phyloP scores from a whole-genome alignment of 2,329 filamentous ascomycete genomes.

The Chaetomium olivaceum region DNA sequence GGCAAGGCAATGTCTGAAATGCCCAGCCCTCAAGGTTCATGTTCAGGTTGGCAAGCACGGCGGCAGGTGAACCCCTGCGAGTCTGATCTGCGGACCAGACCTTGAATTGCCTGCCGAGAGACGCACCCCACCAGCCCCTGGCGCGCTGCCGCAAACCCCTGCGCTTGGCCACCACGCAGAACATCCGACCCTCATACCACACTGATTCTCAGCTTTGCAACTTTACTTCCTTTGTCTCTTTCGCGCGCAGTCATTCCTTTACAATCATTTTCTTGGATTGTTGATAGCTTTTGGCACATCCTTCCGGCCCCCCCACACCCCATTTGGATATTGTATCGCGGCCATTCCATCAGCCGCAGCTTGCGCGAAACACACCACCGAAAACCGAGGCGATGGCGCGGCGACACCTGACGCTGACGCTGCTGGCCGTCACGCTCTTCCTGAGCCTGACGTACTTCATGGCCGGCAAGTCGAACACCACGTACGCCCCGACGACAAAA shows the following conservation, averaged over 20 bases:
- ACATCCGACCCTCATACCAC: background rate
- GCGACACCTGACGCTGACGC: slow-evolving; percentile 52
- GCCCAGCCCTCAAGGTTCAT: too few species aligned
- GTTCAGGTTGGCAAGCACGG: too few species aligned
- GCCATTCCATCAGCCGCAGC: background rate
- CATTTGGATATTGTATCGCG: background rate
- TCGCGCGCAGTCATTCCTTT: slow-evolving; percentile 10
- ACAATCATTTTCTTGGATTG: background rate
- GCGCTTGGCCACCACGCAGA: background rate
- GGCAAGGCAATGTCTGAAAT: too few species aligned
- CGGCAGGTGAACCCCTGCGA: too few species aligned
- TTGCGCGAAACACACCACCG: background rate
- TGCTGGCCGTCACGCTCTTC: slow-evolving; percentile 58
- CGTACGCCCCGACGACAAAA: slow-evolving; percentile 12
- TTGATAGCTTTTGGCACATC: background rate
- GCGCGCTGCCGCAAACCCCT: background rate
- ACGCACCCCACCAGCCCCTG: background rate
- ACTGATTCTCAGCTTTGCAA: background rate
- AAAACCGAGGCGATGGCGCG: slow-evolving; percentile 50
- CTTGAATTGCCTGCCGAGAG: background rate
- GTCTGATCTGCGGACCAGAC: too few species aligned
- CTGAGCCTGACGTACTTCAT: slow-evolving; percentile 61
- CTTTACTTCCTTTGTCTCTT: slow-evolving; percentile 10
- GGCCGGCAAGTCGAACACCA: slow-evolving; percentile 13
- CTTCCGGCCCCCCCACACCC: background rate